phyloP scores from a whole-genome alignment of 1,284 basidiomycete species.

The Rugosomyces carneus region DNA sequence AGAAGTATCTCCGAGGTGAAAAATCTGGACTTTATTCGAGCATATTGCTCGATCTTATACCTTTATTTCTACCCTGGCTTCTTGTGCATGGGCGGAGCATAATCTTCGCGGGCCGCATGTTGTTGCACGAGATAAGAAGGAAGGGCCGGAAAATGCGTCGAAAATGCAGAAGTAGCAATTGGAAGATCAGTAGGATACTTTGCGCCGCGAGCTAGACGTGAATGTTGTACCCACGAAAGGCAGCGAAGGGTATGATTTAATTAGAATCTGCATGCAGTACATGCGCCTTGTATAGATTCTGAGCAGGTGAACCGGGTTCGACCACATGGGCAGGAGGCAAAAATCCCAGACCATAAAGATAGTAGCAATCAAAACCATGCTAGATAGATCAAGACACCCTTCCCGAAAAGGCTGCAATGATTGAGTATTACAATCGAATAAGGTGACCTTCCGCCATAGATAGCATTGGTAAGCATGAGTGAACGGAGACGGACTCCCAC shows the following conservation, averaged over 20 bases:
- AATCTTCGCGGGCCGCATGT: slow-evolving; percentile 1
- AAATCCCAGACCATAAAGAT: background rate
- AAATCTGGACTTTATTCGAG: background rate
- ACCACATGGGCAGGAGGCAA: background rate
- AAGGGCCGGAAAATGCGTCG: background rate
- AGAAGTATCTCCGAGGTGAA: background rate
- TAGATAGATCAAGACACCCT: too few species aligned
- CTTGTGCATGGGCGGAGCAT: slow-evolving; percentile 3
- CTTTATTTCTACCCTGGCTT: background rate
- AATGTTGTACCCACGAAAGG: background rate
- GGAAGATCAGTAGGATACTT: background rate
- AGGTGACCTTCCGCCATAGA: too few species aligned
- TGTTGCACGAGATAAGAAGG: slow-evolving; percentile 1
- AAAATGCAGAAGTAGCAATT: background rate
- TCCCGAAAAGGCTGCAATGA: too few species aligned
- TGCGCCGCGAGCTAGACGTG: background rate
- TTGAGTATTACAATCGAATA: too few species aligned
- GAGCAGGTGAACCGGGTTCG: background rate
- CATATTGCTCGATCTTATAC: background rate
- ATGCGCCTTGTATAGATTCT: background rate
- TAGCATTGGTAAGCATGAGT: background rate
- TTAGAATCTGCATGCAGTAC: background rate
- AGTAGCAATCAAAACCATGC: too few species aligned
- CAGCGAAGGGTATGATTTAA: background rate
- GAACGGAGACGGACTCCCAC: background rate